Base-by-base conservation (phyloP, 306 rosid genomes). In the Vigna hirtella region DNA sequence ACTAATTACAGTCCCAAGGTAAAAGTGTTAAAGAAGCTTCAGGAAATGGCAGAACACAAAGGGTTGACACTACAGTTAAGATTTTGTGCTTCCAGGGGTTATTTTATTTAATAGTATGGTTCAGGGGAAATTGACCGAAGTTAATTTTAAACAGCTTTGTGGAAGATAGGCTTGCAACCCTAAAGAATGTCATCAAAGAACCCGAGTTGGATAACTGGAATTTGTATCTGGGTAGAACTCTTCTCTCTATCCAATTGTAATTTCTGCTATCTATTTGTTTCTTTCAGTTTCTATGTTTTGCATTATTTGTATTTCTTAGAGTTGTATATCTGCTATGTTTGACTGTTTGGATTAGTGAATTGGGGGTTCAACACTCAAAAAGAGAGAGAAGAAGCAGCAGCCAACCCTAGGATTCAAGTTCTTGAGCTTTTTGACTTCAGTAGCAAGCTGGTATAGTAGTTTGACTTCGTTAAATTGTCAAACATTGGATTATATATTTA, bases 291-390 rank as follows among this genome's bases (percentile, higher is more conserved):
- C 62, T 10, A 28, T 73, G 20, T 72, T 24, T 20, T 64, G 70
- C 64, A 52, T 17, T 67, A n/a, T 13, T 75, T 70, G 55, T 66
- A 22, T n/a, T 38, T 45, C n/a, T 16, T 45, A 0, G 53, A 61
- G 40, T 43, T 49, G 36, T 55, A 17, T 61, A 47, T 52, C 50
- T 79, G 63, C 75, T 74, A 73, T 77, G 53, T 69, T 70, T 52
- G 40, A 66, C 58, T 71, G 32, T 28, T 48, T 76, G 76, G 71
- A 62, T 66, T 80, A 94, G 94, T 87, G 83, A 70, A 89, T 63
- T 90, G 96, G 97, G 98, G 98, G 12, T 94, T 92, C 86, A 94
- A 94, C 83, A 92, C 97, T 61, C 82, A 74, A 77, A 88, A 87
- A 75, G 98, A 92, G 88, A 89, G 97, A 87, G 92, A 88, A 4